Evolutionary conservation across 2,329 filamentous ascomycete species (phyloP), one percentile per base, ranked within the genome.

Genomic region (Fusarium bactridioides): DNA sequence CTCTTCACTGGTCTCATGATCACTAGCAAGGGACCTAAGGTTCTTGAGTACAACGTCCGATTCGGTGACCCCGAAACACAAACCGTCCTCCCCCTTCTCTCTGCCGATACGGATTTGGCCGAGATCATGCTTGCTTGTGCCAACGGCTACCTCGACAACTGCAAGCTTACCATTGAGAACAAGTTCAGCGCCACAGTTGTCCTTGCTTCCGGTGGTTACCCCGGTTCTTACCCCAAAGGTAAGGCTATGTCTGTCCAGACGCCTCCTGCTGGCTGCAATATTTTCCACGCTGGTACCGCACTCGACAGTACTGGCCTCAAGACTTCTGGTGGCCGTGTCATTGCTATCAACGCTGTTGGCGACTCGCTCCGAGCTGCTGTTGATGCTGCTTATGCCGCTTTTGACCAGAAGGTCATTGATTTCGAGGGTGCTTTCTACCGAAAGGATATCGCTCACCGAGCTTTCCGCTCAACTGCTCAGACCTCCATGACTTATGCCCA

Each of bases 1-100:
- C 86, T 97, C 23, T 96, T 96, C 82, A 96, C 93, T 3, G 96
- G 95, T n/a, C 85, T 97, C 44, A 98, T 98, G 94, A 93, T 98
- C 84, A 96, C 94, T 29, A 89, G 90, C 75, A 82, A 86, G 51
- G 95, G 95, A 41, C 90, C 93, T 25, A 94, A 93, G 81, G 91
- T 93, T 19, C 86, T 97, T 48, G 94, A 97, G 82, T 97, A 97
- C 84, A 97, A 97, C 77, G 94, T 96, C 47, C 89, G 94, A 65
- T 96, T 96, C 78, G 94, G 94, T 54, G 94, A 97, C 77, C 94
- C 94, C 2, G 94, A 97, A 82, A 95, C 93, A 1, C 94, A 97
- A 83, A 94, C 92, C 4, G 86, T 97, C 31, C 85, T 97, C 15
- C 90, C 93, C 10, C 85, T 97, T 25, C 86, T 97, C 77, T 91